Conservation (phyloP, 108 stramenopile genomes). For the Conticribra weissflogii region DNA sequence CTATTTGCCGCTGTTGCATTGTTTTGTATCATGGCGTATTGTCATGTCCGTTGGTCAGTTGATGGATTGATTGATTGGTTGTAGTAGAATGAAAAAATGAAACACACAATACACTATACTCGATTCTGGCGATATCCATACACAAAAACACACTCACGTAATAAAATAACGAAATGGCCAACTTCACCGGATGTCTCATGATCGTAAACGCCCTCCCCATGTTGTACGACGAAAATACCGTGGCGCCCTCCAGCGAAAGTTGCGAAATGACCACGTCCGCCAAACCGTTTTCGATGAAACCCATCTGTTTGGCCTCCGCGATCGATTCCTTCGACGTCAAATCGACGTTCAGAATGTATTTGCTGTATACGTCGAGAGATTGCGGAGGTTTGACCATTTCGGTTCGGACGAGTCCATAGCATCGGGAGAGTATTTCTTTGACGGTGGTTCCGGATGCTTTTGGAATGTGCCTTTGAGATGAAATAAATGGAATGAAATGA, state of each 20-base stretch:
- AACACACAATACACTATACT: too few relatives aligned
- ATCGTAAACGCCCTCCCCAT: conserved; percentile 45
- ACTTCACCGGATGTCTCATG: conserved; percentile 41
- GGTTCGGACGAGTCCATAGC: conserved; percentile 32
- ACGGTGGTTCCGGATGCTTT: conserved; percentile 46
- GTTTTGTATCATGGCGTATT: too few relatives aligned
- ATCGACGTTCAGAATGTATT: conserved; percentile 38
- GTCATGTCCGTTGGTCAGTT: too few relatives aligned
- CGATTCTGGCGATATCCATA: not conserved
- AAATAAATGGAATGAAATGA: too few relatives aligned
- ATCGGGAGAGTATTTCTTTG: conserved; percentile 32
- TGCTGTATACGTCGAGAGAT: conserved; percentile 23
- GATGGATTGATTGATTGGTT: too few relatives aligned
- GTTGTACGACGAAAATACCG: conserved; percentile 29
- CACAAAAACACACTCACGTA: not conserved
- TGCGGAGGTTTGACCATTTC: conserved; percentile 40
- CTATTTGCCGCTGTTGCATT: conserved; percentile 43
- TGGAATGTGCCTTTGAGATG: conserved; percentile 43
- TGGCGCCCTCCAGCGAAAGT: conserved; percentile 31
- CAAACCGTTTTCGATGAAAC: conserved; percentile 18
- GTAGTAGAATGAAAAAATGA: not conserved
- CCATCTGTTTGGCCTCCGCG: conserved; percentile 14
- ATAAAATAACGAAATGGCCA: conserved; percentile 3
- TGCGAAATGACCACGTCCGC: conserved; percentile 46
- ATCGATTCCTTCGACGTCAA: conserved; percentile 32